phyloP scores from a whole-genome alignment of 805 yeast genomes.

The Millerozyma miso region DNA sequence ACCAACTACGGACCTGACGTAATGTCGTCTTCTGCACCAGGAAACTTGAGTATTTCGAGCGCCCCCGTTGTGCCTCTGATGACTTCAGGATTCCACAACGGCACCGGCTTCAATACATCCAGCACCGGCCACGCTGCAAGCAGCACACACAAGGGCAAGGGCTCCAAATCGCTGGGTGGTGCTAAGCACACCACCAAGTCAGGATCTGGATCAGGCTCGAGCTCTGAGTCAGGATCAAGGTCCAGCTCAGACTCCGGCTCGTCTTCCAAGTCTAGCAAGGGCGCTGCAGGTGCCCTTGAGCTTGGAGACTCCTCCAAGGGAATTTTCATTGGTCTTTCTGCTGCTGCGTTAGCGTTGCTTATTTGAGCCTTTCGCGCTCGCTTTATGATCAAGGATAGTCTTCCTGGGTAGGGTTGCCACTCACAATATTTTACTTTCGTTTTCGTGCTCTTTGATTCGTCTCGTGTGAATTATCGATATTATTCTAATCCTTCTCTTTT shows the following conservation, averaged over 20 bases:
- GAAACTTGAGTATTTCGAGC: background rate
- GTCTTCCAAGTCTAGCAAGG: constrained; percentile 2
- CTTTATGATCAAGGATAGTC: too few species aligned
- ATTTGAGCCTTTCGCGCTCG: too few species aligned
- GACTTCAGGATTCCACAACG: background rate
- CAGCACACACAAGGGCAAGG: background rate
- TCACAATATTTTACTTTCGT: too few species aligned
- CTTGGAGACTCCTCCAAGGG: constrained; percentile 12
- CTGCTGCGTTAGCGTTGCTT: constrained; percentile 15
- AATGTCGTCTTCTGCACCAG: background rate
- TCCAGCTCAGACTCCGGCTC: background rate
- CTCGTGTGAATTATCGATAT: too few species aligned
- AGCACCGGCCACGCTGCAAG: background rate
- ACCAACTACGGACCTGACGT: background rate
- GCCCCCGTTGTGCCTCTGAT: background rate
- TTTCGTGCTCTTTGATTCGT: too few species aligned
- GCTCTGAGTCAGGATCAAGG: background rate
- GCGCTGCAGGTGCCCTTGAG: constrained; percentile 7
- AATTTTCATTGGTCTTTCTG: constrained; percentile 21
- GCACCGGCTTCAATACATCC: background rate
- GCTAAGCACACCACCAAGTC: constrained; percentile 2
- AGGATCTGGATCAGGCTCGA: background rate
- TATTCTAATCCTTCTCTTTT: too few species aligned
- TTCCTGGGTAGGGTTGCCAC: too few species aligned
- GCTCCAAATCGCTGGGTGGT: background rate